Base-by-base conservation (phyloP, 768 basidiomycete species). In the Flagelloscypha sp. region DNA sequence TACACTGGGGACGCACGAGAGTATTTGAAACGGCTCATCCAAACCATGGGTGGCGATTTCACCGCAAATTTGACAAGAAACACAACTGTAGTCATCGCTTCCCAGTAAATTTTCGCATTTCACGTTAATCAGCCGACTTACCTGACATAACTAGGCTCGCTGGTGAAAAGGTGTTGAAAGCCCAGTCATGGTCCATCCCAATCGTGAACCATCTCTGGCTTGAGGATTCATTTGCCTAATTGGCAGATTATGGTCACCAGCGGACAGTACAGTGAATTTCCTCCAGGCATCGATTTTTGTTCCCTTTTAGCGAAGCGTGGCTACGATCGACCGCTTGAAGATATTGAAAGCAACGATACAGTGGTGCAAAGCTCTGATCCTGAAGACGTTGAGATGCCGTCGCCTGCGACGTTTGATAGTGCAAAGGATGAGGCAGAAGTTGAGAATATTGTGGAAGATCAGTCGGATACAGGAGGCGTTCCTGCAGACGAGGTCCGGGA, bases 141-240 rank as follows among this genome's bases (percentile, higher is more conserved):
- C 29, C 2, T 48, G 15, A 45, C 45, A 29, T 31, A 27, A 27
- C 8, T 37, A 72, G 70, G 33, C 51, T 59, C 21, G 55, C 58
- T 2, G 68, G 70, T 16, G 65, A 55, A 2, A 95, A 95, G 58
- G 78, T 83, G 0, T 58, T 60, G 6, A 84, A 84, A 48, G 87
- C 89, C 0, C 62, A 66, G 6, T 62, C 74, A 0, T 94, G 92
- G 92, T 74, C 73, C 0, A 83, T 93, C 42, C 81, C 88, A 0
- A 66, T 92, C 38, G 82, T 93, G 8, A 94, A 90, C 46, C 92
- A 97, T 47, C 68, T 71, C 0, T 95, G 89, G 88, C 66, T 95
- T 3, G 92, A 95, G 50, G 87, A 92, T 42, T 93, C 87, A 52
- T 84, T 92, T 49, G 58, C 76, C 15, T n/a, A 68, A 76, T 34